Evolutionary conservation across 768 basidiomycete genomes (phyloP).

Genomic region (Gymnopilus dilepis): DNA sequence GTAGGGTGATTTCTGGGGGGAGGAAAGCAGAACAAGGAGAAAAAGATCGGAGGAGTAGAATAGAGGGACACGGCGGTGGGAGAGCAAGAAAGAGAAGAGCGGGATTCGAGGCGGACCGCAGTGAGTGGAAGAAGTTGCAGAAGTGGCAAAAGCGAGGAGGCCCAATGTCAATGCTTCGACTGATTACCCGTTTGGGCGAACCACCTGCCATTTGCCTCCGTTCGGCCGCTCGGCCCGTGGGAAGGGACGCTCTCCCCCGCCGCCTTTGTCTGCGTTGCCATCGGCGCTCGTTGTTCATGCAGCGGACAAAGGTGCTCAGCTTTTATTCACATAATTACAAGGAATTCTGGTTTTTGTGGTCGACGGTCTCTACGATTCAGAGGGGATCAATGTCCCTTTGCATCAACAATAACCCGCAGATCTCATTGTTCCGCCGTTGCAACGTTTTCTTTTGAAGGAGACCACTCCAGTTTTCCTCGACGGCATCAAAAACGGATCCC

Average conservation of each 20-base stretch:
- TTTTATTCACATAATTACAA: not conserved
- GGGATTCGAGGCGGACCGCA: slow-evolving; percentile 17
- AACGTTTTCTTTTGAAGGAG: no score
- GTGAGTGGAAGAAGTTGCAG: slow-evolving; percentile 20
- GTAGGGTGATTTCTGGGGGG: slow-evolving; percentile 9
- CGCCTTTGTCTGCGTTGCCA: slow-evolving; percentile 3
- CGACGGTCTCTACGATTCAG: not conserved
- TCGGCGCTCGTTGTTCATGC: not conserved
- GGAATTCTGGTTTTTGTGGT: not conserved
- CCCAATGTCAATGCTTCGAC: slow-evolving; percentile 35
- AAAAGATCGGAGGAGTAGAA: slow-evolving; percentile 13
- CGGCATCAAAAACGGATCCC: no score
- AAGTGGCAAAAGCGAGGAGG: slow-evolving; percentile 24
- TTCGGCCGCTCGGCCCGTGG: slow-evolving; percentile 26
- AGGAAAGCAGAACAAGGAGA: slow-evolving; percentile 11
- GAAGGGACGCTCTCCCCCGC: slow-evolving; percentile 12
- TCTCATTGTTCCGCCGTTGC: no score
- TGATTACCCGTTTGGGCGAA: slow-evolving; percentile 36
- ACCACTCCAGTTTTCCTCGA: not conserved
- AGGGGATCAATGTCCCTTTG: no score
- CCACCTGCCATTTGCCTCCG: slow-evolving; percentile 20
- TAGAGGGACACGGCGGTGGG: not conserved
- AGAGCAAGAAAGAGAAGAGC: slow-evolving; percentile 4
- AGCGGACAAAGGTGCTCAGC: not conserved
- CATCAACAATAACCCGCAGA: no score